Evolutionary conservation across 2,329 filamentous ascomycete species (phyloP).

Genomic region (Atkinsonella texensis): DNA sequence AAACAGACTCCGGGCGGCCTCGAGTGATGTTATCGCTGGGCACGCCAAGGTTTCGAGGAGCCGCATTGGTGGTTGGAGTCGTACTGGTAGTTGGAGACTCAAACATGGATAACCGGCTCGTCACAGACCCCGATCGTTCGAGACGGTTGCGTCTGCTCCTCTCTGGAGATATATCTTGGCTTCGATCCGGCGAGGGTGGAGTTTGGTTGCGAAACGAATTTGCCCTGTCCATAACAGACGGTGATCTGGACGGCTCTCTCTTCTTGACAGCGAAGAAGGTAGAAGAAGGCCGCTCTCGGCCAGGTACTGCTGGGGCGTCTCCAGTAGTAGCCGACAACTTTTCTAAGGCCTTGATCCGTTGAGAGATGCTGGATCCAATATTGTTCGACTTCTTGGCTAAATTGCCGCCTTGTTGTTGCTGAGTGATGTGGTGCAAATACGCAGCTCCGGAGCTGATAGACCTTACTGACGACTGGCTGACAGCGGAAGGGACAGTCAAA

Average conservation of each 20-base stretch:
- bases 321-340: constrained; percentile 46
- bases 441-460: constrained; percentile 46
- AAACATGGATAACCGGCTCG: constrained; percentile 44
- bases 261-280: constrained; percentile 49
- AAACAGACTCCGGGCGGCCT: constrained; percentile 61
- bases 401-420: constrained; percentile 36
- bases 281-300: constrained; percentile 33
- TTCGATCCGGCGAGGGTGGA: constrained; percentile 23
- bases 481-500: constrained; percentile 33
- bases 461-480: constrained; percentile 33
- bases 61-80: background rate
- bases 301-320: constrained; percentile 13
- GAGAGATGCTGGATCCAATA: constrained; percentile 82
- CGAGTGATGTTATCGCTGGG: constrained; percentile 23
- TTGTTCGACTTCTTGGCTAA: constrained; percentile 53
- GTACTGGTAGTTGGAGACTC: constrained; percentile 24
- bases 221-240: constrained; percentile 33
- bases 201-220: constrained; percentile 23
- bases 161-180: constrained; percentile 37
- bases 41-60: constrained; percentile 9
- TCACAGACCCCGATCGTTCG: constrained; percentile 41
- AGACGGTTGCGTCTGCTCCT: constrained; percentile 22
- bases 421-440: constrained; percentile 41
- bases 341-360: constrained; percentile 86
- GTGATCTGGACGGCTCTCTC: constrained; percentile 31